Percentiles rank a stretch among this genome's conserved stretches.
Conservation (phyloP, 1,139 yeast genomes). For the Pichia sp. region DNA sequence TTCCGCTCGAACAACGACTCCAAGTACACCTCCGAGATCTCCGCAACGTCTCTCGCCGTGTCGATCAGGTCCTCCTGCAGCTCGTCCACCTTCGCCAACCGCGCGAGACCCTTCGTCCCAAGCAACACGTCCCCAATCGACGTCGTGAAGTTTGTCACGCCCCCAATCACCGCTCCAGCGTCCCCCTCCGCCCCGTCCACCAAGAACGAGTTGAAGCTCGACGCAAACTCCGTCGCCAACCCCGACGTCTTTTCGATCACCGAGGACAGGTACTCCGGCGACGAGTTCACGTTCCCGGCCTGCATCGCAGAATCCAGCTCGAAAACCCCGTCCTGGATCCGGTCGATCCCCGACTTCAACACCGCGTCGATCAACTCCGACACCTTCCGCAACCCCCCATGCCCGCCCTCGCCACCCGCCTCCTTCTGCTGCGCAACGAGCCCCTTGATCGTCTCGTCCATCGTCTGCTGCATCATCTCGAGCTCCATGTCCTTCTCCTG, state of each 20-base stretch:
- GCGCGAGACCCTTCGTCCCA: slow-evolving; percentile 65
- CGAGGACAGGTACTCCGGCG: slow-evolving; percentile 69
- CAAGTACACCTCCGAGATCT: slow-evolving; percentile 60
- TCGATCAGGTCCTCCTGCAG: slow-evolving; percentile 50
- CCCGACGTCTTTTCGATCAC: slow-evolving; percentile 68
- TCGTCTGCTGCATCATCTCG: slow-evolving; percentile 73
- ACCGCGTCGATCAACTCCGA: slow-evolving; percentile 67
- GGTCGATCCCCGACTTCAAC: slow-evolving; percentile 61
- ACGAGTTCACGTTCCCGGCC: slow-evolving; percentile 75
- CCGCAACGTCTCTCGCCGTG: slow-evolving; percentile 55
- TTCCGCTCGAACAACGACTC: slow-evolving; percentile 52
- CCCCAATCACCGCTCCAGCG: slow-evolving; percentile 61
- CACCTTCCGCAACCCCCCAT: slow-evolving; percentile 49
- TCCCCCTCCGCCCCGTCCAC: slow-evolving; percentile 77
- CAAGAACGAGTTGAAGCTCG: slow-evolving; percentile 68
- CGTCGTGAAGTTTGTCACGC: slow-evolving; percentile 64
- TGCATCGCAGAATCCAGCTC: slow-evolving; percentile 77
- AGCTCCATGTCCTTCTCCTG: slow-evolving; percentile 73
- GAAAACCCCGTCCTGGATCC: slow-evolving; percentile 69
- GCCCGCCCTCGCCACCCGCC: slow-evolving; percentile 50
- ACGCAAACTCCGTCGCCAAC: slow-evolving; percentile 76
- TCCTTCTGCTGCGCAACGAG: slow-evolving; percentile 54
- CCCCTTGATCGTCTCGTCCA: slow-evolving; percentile 67
- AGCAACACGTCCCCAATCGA: slow-evolving; percentile 62
- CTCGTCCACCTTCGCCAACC: slow-evolving; percentile 43